phyloP scores from a whole-genome alignment of 202 grass and related monocot genomes.

The Bolboschoenoplectus hybrid region DNA sequence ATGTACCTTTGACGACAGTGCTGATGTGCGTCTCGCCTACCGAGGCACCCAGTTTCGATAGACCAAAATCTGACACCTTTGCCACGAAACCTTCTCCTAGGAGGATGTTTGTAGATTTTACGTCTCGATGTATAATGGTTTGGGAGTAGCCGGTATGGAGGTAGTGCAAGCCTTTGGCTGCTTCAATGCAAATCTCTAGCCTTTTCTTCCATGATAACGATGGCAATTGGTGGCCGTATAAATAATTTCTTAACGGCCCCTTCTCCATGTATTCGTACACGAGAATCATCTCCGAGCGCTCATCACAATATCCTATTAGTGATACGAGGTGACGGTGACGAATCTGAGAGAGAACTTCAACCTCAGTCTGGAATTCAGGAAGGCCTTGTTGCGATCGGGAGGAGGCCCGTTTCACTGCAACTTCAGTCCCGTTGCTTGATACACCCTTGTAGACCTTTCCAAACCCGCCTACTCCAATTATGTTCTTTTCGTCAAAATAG shows the following conservation, averaged over 20 bases:
- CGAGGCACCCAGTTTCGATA: slow-evolving; percentile 67
- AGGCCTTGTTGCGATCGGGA: slow-evolving; percentile 52
- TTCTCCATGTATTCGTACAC: slow-evolving; percentile 97
- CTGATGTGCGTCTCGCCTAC: slow-evolving; percentile 70
- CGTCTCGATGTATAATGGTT: too few relatives aligned
- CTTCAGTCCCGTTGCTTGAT: too few relatives aligned
- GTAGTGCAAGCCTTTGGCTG: too few relatives aligned
- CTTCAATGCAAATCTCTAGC: too few relatives aligned
- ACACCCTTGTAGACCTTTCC: too few relatives aligned
- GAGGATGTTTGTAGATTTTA: too few relatives aligned
- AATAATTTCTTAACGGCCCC: slow-evolving; percentile 61
- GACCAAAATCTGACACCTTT: too few relatives aligned
- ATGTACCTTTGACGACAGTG: slow-evolving; percentile 78
- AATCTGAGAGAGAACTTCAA: slow-evolving; percentile 69
- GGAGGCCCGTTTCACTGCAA: slow-evolving; percentile 48
- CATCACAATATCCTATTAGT: slow-evolving; percentile 71
- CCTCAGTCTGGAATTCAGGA: slow-evolving; percentile 76
- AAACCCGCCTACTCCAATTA: too few relatives aligned
- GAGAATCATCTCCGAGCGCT: slow-evolving; percentile 71
- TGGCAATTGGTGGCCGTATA: slow-evolving; percentile 33
- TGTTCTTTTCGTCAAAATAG: too few relatives aligned
- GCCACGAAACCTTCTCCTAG: too few relatives aligned
- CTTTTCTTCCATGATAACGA: too few relatives aligned
- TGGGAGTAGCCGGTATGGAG: too few relatives aligned
- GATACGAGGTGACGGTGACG: slow-evolving; percentile 73